phyloP scores from a whole-genome alignment of 2,329 filamentous ascomycete species.

The Davidsoniella virescens region DNA sequence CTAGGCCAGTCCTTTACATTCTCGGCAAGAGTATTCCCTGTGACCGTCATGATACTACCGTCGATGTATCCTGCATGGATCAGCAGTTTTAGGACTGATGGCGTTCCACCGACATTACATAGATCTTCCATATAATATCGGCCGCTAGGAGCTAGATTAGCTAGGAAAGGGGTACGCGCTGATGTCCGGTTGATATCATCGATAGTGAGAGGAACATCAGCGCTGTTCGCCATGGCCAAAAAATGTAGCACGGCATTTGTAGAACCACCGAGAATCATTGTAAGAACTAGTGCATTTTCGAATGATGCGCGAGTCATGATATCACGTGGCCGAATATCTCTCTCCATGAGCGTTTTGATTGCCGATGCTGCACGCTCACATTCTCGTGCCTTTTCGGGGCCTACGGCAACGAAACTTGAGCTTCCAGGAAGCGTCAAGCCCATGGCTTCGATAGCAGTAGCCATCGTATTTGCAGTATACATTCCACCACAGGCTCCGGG shows the following conservation, averaged over 20 bases:
- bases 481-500: constrained; percentile 64
- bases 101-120: constrained; percentile 71
- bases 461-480: constrained; percentile 94
- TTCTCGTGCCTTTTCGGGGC: constrained; percentile 72
- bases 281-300: constrained; percentile 77
- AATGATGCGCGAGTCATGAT: constrained; percentile 67
- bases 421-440: constrained; percentile 70
- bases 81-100: constrained; percentile 71
- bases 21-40: constrained; percentile 66
- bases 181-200: constrained; percentile 72
- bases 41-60: constrained; percentile 64
- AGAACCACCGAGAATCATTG: constrained; percentile 80
- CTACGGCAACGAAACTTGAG: constrained; percentile 65
- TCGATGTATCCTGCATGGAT: constrained; percentile 62
- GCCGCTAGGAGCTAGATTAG: constrained; percentile 69
- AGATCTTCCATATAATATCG: constrained; percentile 80
- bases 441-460: constrained; percentile 78
- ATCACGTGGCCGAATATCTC: constrained; percentile 65
- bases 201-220: constrained; percentile 57
- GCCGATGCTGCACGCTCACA: constrained; percentile 66
- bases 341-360: constrained; percentile 65
- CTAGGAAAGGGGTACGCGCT: constrained; percentile 71
- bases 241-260: constrained; percentile 84
- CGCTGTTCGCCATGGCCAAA: constrained; percentile 77
- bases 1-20: constrained; percentile 66